Evolutionary conservation across 345 rosid genomes (phyloP).

Genomic region (Gossypium turneri): DNA sequence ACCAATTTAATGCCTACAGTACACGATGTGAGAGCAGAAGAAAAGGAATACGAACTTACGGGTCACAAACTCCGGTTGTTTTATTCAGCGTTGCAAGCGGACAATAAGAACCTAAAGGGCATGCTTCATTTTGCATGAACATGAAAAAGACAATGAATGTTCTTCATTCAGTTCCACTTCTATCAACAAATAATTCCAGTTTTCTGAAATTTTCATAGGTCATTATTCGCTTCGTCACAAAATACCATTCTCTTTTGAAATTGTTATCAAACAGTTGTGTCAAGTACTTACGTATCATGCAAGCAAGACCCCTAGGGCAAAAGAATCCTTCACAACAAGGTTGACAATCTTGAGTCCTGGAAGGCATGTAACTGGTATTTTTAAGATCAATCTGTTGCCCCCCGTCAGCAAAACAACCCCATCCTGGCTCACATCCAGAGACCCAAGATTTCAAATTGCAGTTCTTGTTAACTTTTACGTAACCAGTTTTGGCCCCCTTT

Average conservation of each 20-base stretch:
- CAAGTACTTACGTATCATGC: constrained; percentile 84
- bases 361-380: constrained; percentile 45
- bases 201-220: neutral
- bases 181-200: neutral
- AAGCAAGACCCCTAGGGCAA: constrained; percentile 87
- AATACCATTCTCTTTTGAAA: neutral
- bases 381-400: constrained; percentile 38
- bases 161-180: constrained; percentile 15
- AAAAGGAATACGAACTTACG: constrained; percentile 52
- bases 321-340: constrained; percentile 98
- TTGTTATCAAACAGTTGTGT: neutral
- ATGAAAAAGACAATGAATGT: constrained; percentile 7
- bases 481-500: constrained; percentile 30
- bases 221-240: neutral
- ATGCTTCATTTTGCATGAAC: constrained; percentile 49
- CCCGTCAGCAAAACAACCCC: constrained; percentile 61
- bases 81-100: constrained; percentile 73
- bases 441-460: constrained; percentile 76
- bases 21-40: constrained; percentile 7
- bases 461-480: constrained; percentile 59
- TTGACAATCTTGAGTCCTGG: constrained; percentile 57
- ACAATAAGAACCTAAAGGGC: constrained; percentile 81
- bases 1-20: constrained; percentile 11
- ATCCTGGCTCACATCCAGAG: constrained; percentile 90
- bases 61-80: constrained; percentile 66